Evolutionary conservation across 805 yeast species (phyloP), one percentile per base, ranked within the genome.

Genomic region (Saccharomyces jurei): DNA sequence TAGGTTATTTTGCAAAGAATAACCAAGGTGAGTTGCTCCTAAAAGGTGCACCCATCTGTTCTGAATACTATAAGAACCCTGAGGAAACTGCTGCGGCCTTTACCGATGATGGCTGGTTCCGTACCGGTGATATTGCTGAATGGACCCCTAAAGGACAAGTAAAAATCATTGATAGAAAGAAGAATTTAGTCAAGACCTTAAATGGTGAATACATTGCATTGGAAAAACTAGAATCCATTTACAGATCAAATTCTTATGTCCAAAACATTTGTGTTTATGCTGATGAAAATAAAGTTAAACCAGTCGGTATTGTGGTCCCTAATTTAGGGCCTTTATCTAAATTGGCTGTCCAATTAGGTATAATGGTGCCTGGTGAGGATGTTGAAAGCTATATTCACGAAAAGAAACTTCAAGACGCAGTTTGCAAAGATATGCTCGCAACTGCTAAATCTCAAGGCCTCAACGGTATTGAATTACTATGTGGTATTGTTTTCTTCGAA

Each of bases 151-250:
- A 77, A 60, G 99, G 99, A 61, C 84, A 82, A 56, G 76, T 94
- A 65, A 82, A 80, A 68, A 77, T 94, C 58, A 87, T 94, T 70
- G 99, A 94, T 75, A 87, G 99, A 71, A 88, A 83, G 78, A 94
- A 94, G 83, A 94, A 94, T 71, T 79, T 94, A 72, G 96, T 94
- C 63, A 94, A 94, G 80, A 94, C 99, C 22, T 78, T 81, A 66
- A 92, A 94, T 69, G 99, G 99, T 74, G 99, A 94, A 76, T 94
- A 94, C 73, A 89, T 94, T 71, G 99, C 99, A 4, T 80, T 94
- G 66, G 99, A 94, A 75, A 91, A 91, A 74, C 77, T 94, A 61
- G 99, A 94, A 75, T 81, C 96, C 10, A 77, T 87, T 51, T 94
- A 94, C 77, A 82, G 98, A 73, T 86, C 97, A 28, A 86, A 87